Evolutionary conservation across 2,329 filamentous ascomycete species (phyloP), one percentile per base, ranked within the genome.

Genomic region (Colletotrichum eremochloae): DNA sequence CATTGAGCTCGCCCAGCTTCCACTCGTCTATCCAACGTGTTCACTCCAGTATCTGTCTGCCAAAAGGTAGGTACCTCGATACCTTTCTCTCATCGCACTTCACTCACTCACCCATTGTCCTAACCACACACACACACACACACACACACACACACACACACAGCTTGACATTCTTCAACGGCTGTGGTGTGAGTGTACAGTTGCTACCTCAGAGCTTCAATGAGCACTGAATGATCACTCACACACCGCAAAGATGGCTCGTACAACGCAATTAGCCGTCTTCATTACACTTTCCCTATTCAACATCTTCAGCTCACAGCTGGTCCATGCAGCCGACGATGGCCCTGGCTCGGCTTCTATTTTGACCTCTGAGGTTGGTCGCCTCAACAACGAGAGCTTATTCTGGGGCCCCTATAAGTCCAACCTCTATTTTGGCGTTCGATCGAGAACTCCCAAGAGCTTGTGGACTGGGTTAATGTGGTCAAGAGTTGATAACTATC

Each of bases 401-500:
- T 87, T 98, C 85, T 99, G 96, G 96, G 96, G 96, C 0, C 94
- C 96, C 1, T 99, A 98, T 84, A 90, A 94, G 76, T 93, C 96
- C 0, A 98, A 98, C 79, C 83, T 98, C 56, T 98, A 98, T 83
- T 98, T 98, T 85, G 96, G 96, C 2, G 89, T 97, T 46, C 89
- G 94, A 29, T 94, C 96, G 57, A 89, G 95, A 71, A 87, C 96
- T 62, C 93, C 95, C 0, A 91, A 95, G 80, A 95, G 94, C 77
- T 81, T 98, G 76, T 90, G 92, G 82, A 91, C 94, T 2, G 95
- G 93, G 1, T 85, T 99, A 79, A 90, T 98, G 85, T 99, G 96
- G 96, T 91, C 91, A 6, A 92, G 93, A 77, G 91, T 97, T 20
- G 94, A 98, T 78, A 89, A 92, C 76, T 98, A 92, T 81, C 84